Evolutionary conservation across 495 filamentous ascomycete species (phyloP), one percentile per base, ranked within the genome.

Genomic region (Neurospora sp.): DNA sequence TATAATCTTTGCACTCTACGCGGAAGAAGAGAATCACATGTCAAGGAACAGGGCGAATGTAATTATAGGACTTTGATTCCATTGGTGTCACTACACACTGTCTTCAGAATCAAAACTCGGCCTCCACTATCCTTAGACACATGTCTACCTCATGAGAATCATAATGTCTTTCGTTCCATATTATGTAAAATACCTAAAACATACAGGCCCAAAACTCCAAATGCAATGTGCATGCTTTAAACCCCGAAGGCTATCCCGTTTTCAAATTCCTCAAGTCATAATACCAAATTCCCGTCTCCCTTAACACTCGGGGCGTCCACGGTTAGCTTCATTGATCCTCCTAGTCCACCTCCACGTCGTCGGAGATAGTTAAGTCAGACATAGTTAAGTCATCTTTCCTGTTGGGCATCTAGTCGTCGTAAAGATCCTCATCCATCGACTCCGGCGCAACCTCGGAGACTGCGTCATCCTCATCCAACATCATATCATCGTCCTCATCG

Each of bases 361-460:
- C 71, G 39, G 14, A 20, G 38, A 14, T 72, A n/a, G 18, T 39
- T 27, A 10, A 5, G 44, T 23, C 44, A 20, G n/a, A 20, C 44
- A 14, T 72, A n/a, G 18, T 39, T 27, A 10, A 5, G 44, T 23
- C 44, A 20, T 59, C 48, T 27, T 35, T 62, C 35, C 40, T 48
- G 70, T 74, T 72, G 70, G 70, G 48, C 71, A 23, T 39, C 20
- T 77, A 78, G 70, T 83, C 82, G 71, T 92, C 89, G 82, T 94
- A 94, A 40, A 94, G 87, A 72, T 88, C 87, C 76, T 89, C 87
- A 79, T 94, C 92, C 90, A 93, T 92, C 73, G 90, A 89, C 35
- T 87, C 89, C 76, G 92, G 90, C 35, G 88, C 84, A 71, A 93
- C 85, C 75, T 90, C 88, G 27, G 91, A 92, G 35, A 90, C 77